Base-by-base conservation (phyloP, 805 yeast species). In the Pichia rugopelliculosa region DNA sequence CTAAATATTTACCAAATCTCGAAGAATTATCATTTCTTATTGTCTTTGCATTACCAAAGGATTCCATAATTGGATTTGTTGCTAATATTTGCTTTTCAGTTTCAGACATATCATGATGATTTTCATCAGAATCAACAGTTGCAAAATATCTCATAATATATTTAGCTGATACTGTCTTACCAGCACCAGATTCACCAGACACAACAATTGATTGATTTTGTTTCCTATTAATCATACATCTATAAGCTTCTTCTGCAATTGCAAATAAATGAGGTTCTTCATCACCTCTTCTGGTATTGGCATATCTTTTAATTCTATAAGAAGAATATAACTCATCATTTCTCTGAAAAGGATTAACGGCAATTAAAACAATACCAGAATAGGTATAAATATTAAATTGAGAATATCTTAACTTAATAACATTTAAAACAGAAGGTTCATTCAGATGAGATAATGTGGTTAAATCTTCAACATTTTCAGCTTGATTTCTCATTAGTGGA, bases 111-210 rank as follows among this genome's bases (percentile, higher is more conserved):
- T 87, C 91, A 55, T 69, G 70, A 22, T 59, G 52, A 45, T 70
- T 65, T 37, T 61, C 62, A 53, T 72, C 73, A 10, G 69, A 65
- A 51, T 91, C 97, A 15, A 91, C 97, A 17, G 96, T 82, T 4
- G 98, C 98, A 65, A 91, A 90, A 67, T 90, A 91, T 66, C 98
- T 80, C 98, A 91, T 91, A 55, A 91, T 91, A 66, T 87, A 91
- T 65, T 91, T 91, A 36, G 99, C 99, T 53, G 93, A 82, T 38
- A 91, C 98, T 5, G 98, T 93, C 61, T 91, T 93, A 66, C 99
- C 99, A 25, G 99, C 98, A 67, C 99, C 99, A 7, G 96, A 87
- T 69, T 91, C 99, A 69, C 99, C 99, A 57, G 90, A 81, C 17
- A 91, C 98, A 17, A 91, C 96, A 53, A 91, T 90, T 1, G 99